These are phyloP conservation scores for Breviolum minutum DNA, from an alignment of 73 alveolate genomes.

Conservation along the genomic window DNA sequence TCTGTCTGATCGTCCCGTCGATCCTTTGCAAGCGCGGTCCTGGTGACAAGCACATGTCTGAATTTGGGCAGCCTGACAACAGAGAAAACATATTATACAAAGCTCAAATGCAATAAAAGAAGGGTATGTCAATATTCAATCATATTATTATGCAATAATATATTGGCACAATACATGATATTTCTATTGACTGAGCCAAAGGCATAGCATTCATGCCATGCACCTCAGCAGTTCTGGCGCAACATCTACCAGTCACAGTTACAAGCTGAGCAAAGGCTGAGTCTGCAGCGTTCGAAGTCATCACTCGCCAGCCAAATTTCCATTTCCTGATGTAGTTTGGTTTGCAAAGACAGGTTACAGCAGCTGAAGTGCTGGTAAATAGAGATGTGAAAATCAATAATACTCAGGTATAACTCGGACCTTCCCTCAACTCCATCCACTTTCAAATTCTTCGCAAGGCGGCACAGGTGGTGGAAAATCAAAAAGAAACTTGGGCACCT, in stretches of 20 bases:
- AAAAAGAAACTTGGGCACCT: background rate
- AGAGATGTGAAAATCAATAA: background rate
- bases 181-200: background rate
- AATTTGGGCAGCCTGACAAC: background rate
- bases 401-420: no score
- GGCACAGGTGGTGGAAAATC: background rate
- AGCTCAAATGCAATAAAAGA: no score
- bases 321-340: conserved; percentile 14
- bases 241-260: no score
- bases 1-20: conserved; percentile 76
- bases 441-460: no score
- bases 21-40: conserved; percentile 76
- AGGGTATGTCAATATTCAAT: no score
- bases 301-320: conserved; percentile 58
- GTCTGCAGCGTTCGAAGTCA: conserved; percentile 30
- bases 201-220: conserved; percentile 32
- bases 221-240: background rate
- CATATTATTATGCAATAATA: no score
- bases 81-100: background rate
- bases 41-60: background rate
- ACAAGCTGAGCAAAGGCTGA: background rate
- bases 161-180: no score
- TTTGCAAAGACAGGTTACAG: background rate
- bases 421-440: no score
- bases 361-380: background rate